A percentile compares a stretch with the other conserved stretches of the same genome.
These are phyloP conservation scores for Apiospora saccharicola DNA, from an alignment of 2,329 filamentous ascomycete genomes.

Conservation along the genomic window DNA sequence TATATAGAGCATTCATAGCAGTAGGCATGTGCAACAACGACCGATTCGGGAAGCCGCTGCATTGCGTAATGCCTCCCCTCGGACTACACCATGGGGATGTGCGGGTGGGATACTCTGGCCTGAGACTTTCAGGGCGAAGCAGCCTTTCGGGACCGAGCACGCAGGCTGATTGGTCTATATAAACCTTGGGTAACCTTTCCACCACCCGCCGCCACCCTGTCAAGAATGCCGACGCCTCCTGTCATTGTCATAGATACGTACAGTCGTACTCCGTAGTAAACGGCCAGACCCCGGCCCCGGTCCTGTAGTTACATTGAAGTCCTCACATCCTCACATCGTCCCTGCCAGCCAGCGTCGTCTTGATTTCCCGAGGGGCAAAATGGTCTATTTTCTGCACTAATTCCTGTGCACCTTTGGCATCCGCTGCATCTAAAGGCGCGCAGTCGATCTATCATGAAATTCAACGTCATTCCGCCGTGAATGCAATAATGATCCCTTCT, in stretches of 20 bases:
- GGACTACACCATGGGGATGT: constrained; percentile 15
- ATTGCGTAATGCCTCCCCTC: constrained; percentile 6
- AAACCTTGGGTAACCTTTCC: constrained; percentile 5
- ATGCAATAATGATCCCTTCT: background rate
- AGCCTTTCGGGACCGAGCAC: background rate
- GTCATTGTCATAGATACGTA: background rate
- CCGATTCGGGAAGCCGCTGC: background rate
- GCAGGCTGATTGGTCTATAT: background rate
- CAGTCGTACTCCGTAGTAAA: background rate
- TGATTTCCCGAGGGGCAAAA: background rate
- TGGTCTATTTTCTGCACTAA: background rate
- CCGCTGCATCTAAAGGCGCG: background rate
- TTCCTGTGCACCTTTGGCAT: background rate
- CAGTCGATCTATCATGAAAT: constrained; percentile 9
- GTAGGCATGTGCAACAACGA: background rate
- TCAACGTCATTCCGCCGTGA: background rate
- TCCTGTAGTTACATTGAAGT: background rate
- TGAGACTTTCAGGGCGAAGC: constrained; percentile 3
- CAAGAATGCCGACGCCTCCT: constrained; percentile 13
- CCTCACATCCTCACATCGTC: background rate
- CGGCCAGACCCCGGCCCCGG: too few relatives aligned
- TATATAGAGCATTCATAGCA: constrained; percentile 7
- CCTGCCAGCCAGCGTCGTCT: background rate
- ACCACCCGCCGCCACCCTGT: background rate
- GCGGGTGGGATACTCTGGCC: background rate